Percentiles rank a stretch among this genome's conserved stretches.
These are phyloP conservation scores for Fusarium robinianum DNA, from an alignment of 2,329 filamentous ascomycete species.

Conservation along the genomic window DNA sequence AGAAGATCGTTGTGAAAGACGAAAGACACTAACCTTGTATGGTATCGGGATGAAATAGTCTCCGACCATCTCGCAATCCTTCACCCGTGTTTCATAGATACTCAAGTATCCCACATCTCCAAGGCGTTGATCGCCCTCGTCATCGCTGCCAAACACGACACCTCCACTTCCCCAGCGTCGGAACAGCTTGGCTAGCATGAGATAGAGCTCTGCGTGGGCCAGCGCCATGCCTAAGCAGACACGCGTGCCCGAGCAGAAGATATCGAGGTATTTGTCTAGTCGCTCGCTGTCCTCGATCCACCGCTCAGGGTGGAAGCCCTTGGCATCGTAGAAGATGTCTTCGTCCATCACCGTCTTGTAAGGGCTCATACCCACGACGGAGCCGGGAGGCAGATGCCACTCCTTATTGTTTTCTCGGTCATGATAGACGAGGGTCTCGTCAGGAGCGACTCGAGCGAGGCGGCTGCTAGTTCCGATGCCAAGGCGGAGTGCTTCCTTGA, in stretches of 20 bases:
- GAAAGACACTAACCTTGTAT: constrained; percentile 38
- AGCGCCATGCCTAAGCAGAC: constrained; percentile 46
- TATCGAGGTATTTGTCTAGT: constrained; percentile 42
- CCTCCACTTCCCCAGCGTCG: constrained; percentile 45
- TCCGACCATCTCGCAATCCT: constrained; percentile 44
- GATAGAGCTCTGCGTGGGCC: constrained; percentile 46
- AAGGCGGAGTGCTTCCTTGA: constrained; percentile 56
- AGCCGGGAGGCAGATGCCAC: constrained; percentile 41
- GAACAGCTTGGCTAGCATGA: constrained; percentile 45
- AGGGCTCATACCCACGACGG: constrained; percentile 45
- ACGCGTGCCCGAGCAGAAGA: constrained; percentile 44
- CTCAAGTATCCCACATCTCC: constrained; percentile 43
- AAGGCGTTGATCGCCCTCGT: constrained; percentile 40
- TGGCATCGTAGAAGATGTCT: constrained; percentile 40
- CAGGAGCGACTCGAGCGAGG: constrained; percentile 53
- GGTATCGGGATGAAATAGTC: constrained; percentile 48
- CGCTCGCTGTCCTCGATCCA: constrained; percentile 42
- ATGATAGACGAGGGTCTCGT: constrained; percentile 39
- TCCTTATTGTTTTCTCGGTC: constrained; percentile 35
- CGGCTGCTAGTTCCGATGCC: constrained; percentile 53
- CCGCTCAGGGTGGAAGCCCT: constrained; percentile 43
- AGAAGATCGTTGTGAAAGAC: neutral
- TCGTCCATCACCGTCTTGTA: constrained; percentile 44
- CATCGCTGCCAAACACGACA: constrained; percentile 36
- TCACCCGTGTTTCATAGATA: constrained; percentile 43